phyloP scores from a whole-genome alignment of 1,284 basidiomycete species.

The Cutaneotrichosporon cutaneum region DNA sequence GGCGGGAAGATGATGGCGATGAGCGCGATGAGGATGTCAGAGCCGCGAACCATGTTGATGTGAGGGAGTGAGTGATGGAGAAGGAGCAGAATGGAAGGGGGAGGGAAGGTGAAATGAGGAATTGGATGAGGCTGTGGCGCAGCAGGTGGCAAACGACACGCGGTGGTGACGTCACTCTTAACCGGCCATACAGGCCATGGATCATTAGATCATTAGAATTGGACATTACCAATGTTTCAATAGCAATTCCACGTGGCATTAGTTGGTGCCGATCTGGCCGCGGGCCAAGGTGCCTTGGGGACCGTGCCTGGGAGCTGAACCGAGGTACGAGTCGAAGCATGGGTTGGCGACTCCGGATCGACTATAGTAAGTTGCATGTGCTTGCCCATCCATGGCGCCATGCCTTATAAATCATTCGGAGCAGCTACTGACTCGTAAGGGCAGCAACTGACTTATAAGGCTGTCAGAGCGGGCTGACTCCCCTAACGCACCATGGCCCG shows the following conservation, averaged over 20 bases:
- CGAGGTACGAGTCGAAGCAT: no score
- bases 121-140: not conserved
- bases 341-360: no score
- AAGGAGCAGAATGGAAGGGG: not conserved
- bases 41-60: conserved; percentile 44
- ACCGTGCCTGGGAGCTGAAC: no score
- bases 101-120: not conserved
- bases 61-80: conserved; percentile 15
- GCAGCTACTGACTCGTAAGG: not conserved
- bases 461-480: not conserved
- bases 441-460: not conserved
- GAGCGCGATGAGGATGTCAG: conserved; percentile 47
- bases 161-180: not conserved
- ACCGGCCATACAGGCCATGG: not conserved
- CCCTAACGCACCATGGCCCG: conserved; percentile 1
- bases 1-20: conserved; percentile 63
- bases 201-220: not conserved
- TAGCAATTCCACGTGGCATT: no score
- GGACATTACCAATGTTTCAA: not conserved
- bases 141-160: conserved; percentile 3
- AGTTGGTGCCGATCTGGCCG: no score
- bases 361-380: no score
- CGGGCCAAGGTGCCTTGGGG: no score
- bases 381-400: no score
- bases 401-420: no score